Conservation (phyloP, 2,329 filamentous ascomycete genomes). For the Fusarium tricinctum region DNA sequence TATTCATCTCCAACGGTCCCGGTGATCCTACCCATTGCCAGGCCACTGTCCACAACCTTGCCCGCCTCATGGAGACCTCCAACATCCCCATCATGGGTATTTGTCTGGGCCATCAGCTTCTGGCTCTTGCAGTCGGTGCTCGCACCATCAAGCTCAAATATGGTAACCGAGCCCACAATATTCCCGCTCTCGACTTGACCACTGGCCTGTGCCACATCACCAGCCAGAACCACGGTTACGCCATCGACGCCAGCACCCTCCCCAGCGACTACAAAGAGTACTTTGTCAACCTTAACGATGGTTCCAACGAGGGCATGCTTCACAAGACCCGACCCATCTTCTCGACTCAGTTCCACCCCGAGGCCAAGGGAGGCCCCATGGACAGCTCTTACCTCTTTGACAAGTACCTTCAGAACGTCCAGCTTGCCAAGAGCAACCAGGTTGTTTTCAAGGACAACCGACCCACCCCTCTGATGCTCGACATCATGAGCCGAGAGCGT, state of each 20-base stretch:
- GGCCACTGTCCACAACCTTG: slow-evolving; percentile 92
- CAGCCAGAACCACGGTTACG: slow-evolving; percentile 98
- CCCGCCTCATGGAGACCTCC: slow-evolving; percentile 90
- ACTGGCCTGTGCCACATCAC: slow-evolving; percentile 99
- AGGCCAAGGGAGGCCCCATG: slow-evolving; percentile 96
- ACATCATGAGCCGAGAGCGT: slow-evolving; percentile 92
- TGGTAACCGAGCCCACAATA: slow-evolving; percentile 98
- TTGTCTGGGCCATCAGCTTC: slow-evolving; percentile 95
- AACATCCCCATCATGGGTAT: slow-evolving; percentile 97
- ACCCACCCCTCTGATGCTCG: slow-evolving; percentile 88
- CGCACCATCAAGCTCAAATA: slow-evolving; percentile 98
- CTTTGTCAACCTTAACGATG: slow-evolving; percentile 98
- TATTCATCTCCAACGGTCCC: slow-evolving; percentile 99
- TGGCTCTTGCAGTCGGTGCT: slow-evolving; percentile 89
- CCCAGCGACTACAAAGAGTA: slow-evolving; percentile 94
- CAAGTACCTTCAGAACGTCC: slow-evolving; percentile 91
- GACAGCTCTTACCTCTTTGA: slow-evolving; percentile 98
- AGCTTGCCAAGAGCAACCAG: slow-evolving; percentile 89
- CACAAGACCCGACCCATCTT: slow-evolving; percentile 97
- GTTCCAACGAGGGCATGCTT: slow-evolving; percentile 96
- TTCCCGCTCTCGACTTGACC: slow-evolving; percentile 92
- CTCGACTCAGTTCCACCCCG: slow-evolving; percentile 98
- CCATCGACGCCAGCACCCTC: slow-evolving; percentile 87
- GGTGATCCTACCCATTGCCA: slow-evolving; percentile 98
- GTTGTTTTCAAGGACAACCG: slow-evolving; percentile 86